phyloP scores from a whole-genome alignment of 768 basidiomycete species.

The Rhizopogon salebrosus region DNA sequence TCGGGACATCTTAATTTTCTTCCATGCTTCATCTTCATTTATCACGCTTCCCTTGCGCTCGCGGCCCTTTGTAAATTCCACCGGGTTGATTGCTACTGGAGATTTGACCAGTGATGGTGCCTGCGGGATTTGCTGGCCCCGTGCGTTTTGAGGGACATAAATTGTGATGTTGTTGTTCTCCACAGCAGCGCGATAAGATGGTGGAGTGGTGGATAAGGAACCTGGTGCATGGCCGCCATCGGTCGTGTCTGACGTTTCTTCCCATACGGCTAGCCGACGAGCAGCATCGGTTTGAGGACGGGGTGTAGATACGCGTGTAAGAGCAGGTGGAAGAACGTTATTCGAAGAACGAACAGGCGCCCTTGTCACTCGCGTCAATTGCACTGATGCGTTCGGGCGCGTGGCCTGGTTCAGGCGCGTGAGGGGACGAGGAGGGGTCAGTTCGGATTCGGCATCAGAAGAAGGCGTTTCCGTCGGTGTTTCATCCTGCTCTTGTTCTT shows the following conservation, averaged over 20 bases:
- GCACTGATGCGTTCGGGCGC: constrained; percentile 5
- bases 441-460: constrained; percentile 8
- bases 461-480: constrained; percentile 10
- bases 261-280: constrained; percentile 25
- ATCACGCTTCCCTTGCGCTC: constrained; percentile 46
- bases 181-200: constrained; percentile 44
- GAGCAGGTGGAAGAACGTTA: constrained; percentile 21
- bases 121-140: constrained; percentile 11
- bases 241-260: constrained; percentile 33
- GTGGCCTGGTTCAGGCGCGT: neutral
- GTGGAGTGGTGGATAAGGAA: constrained; percentile 38
- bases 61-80: constrained; percentile 14
- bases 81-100: constrained; percentile 13
- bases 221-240: constrained; percentile 20
- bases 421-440: constrained; percentile 1
- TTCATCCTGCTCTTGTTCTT: constrained; percentile 28
- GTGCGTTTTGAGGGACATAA: constrained; percentile 7
- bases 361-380: constrained; percentile 9
- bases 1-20: constrained; percentile 63
- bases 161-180: constrained; percentile 20
- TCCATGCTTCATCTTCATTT: constrained; percentile 75
- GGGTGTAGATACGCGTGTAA: constrained; percentile 25
- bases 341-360: constrained; percentile 12
- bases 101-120: constrained; percentile 27
- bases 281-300: constrained; percentile 16